A percentile compares a stretch with the other conserved stretches of the same genome.
These are phyloP conservation scores for Cyclanthera cordifolia DNA, from an alignment of 306 rosid species.

Conservation along the genomic window DNA sequence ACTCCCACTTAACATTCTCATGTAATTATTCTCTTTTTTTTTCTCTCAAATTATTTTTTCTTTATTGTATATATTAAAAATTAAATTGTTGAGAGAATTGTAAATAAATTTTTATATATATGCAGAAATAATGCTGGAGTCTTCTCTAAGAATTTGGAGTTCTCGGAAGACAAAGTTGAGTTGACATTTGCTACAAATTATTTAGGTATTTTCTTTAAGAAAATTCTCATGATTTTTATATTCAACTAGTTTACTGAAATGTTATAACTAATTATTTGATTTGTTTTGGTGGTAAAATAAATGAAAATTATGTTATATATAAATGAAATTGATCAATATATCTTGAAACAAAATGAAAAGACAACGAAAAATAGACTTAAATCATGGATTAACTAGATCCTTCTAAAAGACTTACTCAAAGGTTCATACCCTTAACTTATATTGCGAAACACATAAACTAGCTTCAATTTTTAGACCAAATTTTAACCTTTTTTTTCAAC, in stretches of 20 bases:
- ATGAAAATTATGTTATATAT: too few relatives aligned
- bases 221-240: too few relatives aligned
- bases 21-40: constrained; percentile 38
- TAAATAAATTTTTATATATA: neutral
- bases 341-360: too few relatives aligned
- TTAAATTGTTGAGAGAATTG: neutral
- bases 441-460: too few relatives aligned
- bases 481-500: too few relatives aligned
- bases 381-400: too few relatives aligned
- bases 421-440: too few relatives aligned
- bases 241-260: too few relatives aligned
- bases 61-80: neutral
- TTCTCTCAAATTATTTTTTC: neutral
- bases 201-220: constrained; percentile 39
- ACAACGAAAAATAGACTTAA: too few relatives aligned
- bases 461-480: too few relatives aligned
- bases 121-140: constrained; percentile 89
- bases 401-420: too few relatives aligned
- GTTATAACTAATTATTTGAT: neutral
- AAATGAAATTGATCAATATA: too few relatives aligned
- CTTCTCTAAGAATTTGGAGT: constrained; percentile 63
- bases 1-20: constrained; percentile 71
- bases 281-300: neutral
- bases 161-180: constrained; percentile 85
- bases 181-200: constrained; percentile 96